Evolutionary conservation across 176 grass and related monocot species (phyloP).

Genomic region (Saccharum spontaneum): DNA sequence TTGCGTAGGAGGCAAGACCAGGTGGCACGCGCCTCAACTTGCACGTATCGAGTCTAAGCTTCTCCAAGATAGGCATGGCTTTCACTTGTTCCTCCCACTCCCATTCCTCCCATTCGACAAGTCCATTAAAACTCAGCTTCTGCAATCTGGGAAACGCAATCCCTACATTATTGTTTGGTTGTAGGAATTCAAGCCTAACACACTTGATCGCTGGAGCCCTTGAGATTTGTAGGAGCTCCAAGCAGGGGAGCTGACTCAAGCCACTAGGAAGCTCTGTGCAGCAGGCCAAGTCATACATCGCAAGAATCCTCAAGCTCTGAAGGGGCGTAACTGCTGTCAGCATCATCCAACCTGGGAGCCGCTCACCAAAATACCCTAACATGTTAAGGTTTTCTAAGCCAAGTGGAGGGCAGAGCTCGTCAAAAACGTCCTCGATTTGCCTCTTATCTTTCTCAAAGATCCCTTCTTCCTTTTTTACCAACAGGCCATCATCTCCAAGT

Average conservation of each 20-base stretch:
- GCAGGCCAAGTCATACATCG: no score
- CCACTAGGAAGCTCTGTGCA: constrained; percentile 6
- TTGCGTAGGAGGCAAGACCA: not conserved
- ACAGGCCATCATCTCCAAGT: not conserved
- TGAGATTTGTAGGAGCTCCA: not conserved
- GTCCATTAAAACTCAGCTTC: not conserved
- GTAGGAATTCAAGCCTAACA: not conserved
- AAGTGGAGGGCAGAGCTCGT: no score
- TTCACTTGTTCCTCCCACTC: not conserved
- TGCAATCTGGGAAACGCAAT: not conserved
- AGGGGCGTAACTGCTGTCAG: no score
- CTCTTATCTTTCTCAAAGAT: no score
- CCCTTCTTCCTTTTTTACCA: no score
- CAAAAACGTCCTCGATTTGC: no score
- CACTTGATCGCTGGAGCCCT: not conserved
- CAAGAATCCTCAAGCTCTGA: no score
- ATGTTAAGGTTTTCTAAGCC: no score
- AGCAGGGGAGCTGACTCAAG: not conserved
- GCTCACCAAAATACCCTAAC: no score
- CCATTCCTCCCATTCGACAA: not conserved
- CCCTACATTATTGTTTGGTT: no score
- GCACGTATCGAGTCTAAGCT: no score
- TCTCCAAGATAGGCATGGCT: not conserved
- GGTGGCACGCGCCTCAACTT: not conserved
- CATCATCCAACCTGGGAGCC: no score